Base-by-base conservation (phyloP, 192 early-diverging fungal genomes). In the Backusella morwellensis region DNA sequence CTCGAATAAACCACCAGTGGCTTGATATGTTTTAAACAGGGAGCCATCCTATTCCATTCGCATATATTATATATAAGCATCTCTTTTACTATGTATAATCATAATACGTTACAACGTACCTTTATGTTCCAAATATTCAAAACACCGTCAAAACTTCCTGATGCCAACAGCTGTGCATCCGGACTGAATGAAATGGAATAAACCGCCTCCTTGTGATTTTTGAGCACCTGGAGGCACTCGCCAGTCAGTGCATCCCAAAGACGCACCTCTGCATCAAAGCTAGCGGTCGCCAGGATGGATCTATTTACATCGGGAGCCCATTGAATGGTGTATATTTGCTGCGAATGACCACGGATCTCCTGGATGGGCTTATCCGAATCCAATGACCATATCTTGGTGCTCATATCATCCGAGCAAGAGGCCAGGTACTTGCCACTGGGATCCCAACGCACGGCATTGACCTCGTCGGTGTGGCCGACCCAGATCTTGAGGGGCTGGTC, bases 211-310 rank as follows among this genome's bases (percentile, higher is more conserved):
- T 86, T 81, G 79, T 96, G 94, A 4, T 87, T 86, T 19, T 86
- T 81, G 9, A 97, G 82, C 0, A 90, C 87, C 29, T 92, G 90
- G n/a, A 94, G 38, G 76, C 92, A 94, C 0, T 85, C 78, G 23
- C 88, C 89, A 7, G 84, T 85, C 8, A 86, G 81, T 0, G 92
- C 90, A 84, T 98, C 96, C 97, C 97, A 98, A 12, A 98, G 72
- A 35, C 94, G 88, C 34, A 95, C 87, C 1, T 92, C 92, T 6
- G 87, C 89, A 82, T 97, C 97, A 77, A 95, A 95, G 9, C 92
- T 92, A 15, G 89, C 90, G 29, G 93, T 94, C 11, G 95, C 90
- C 35, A 93, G 69, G 9, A 92, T 87, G 35, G 83, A 80, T 14
- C 75, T 21, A 54, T 29, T 38, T 2, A 14, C 34, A 29, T 23